Percentiles rank a stretch among this genome's conserved stretches.
phyloP scores from a whole-genome alignment of 2,329 filamentous ascomycete species.

The Fusarium miscanthi region DNA sequence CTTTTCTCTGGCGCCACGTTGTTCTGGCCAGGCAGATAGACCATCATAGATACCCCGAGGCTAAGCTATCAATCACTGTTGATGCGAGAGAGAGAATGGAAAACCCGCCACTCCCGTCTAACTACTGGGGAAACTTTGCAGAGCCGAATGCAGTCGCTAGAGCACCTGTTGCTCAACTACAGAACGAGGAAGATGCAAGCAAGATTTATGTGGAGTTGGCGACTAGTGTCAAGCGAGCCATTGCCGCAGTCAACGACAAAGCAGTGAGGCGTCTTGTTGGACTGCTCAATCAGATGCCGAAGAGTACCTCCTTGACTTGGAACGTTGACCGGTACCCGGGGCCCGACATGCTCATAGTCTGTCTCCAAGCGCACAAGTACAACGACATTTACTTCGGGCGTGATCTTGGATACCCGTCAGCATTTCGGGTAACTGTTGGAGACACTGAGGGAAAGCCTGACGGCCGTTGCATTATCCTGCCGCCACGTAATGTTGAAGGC shows the following conservation, averaged over 20 bases:
- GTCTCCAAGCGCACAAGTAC: slow-evolving; percentile 1
- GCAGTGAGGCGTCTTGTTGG: slow-evolving; percentile 19
- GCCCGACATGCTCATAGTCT: slow-evolving; percentile 21
- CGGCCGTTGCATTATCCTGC: slow-evolving; percentile 8
- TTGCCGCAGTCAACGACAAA: slow-evolving; percentile 3
- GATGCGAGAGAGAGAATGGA: slow-evolving; percentile 3
- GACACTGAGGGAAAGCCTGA: slow-evolving; percentile 16
- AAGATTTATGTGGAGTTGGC: not conserved
- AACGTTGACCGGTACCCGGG: slow-evolving; percentile 16
- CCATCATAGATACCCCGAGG: not conserved
- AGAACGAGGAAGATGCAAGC: not conserved
- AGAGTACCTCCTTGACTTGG: slow-evolving; percentile 13
- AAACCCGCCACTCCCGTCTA: not conserved
- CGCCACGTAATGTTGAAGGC: not conserved
- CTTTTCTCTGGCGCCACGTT: slow-evolving; percentile 16
- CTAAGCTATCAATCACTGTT: slow-evolving; percentile 7
- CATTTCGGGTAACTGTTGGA: not conserved
- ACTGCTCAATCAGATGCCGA: slow-evolving; percentile 20
- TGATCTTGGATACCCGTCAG: not conserved
- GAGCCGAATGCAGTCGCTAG: slow-evolving; percentile 13
- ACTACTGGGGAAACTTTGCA: slow-evolving; percentile 21
- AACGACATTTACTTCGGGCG: slow-evolving; percentile 12
- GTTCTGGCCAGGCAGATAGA: slow-evolving; percentile 1
- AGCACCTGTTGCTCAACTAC: not conserved
- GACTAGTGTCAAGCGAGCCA: not conserved